Conservation (phyloP, 208 protist species). For the Entamoeba dispar region DNA sequence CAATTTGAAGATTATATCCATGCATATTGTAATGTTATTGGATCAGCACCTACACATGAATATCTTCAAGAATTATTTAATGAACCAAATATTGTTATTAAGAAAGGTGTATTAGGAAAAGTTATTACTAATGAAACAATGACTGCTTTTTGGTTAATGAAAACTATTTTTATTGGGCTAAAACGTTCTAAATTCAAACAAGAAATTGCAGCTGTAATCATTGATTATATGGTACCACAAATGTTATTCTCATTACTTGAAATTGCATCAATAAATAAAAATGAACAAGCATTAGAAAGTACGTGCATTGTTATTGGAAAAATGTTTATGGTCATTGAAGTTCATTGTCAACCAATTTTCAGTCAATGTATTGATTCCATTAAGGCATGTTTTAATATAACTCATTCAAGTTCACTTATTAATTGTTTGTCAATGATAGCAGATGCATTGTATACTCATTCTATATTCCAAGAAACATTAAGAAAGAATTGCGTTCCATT, state of each 20-base stretch:
- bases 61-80: not conserved
- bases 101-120: not conserved
- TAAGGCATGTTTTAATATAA: not conserved
- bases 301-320: not conserved
- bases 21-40: not conserved
- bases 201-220: not conserved
- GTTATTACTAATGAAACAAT: not conserved
- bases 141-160: not conserved
- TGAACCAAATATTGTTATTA: not conserved
- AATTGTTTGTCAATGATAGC: not conserved
- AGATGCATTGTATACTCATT: not conserved
- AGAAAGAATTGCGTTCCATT: not conserved
- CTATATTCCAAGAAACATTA: not conserved
- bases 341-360: not conserved
- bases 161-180: not conserved
- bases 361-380: not conserved
- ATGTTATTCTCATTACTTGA: not conserved
- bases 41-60: not conserved
- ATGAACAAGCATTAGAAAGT: not conserved
- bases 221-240: not conserved
- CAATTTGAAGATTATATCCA: not conserved
- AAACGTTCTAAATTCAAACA: not conserved
- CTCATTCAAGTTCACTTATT: not conserved
- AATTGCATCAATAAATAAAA: not conserved
- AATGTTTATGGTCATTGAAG: not conserved